phyloP scores from a whole-genome alignment of 306 rosid genomes.

The Oxytropis ochrocephala region DNA sequence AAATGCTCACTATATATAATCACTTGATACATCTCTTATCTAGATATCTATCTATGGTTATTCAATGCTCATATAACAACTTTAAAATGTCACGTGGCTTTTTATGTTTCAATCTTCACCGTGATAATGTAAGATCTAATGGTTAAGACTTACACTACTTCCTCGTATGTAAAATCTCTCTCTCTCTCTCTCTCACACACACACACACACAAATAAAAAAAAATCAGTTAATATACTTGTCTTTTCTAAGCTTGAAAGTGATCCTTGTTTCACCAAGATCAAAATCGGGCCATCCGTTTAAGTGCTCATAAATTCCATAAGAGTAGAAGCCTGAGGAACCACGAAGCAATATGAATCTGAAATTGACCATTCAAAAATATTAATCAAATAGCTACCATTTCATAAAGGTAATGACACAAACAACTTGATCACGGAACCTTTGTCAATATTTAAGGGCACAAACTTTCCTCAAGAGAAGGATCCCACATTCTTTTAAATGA shows the following conservation, averaged over 20 bases:
- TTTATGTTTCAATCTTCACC: not conserved
- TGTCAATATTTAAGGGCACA: conserved; percentile 87
- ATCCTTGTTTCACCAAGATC: conserved; percentile 76
- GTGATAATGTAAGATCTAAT: not conserved
- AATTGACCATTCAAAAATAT: conserved; percentile 17
- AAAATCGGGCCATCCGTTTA: conserved; percentile 78
- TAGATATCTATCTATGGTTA: not conserved
- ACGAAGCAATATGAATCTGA: conserved; percentile 75
- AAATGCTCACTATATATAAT: not conserved
- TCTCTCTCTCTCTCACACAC: not conserved
- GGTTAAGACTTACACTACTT: not conserved
- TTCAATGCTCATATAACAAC: not conserved
- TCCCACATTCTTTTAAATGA: conserved; percentile 86
- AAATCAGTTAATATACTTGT: conserved; percentile 40
- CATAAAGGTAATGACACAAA: conserved; percentile 5
- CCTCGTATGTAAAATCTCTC: not conserved
- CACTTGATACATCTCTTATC: not conserved
- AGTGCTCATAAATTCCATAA: conserved; percentile 78
- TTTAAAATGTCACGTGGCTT: not conserved
- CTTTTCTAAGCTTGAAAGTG: conserved; percentile 77
- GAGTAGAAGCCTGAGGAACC: conserved; percentile 90
- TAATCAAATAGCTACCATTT: conserved; percentile 5
- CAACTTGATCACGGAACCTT: conserved; percentile 50
- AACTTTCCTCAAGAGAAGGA: conserved; percentile 75
- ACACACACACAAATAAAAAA: not conserved